Evolutionary conservation across 345 rosid species (phyloP).

Genomic region (Geranium brycei): DNA sequence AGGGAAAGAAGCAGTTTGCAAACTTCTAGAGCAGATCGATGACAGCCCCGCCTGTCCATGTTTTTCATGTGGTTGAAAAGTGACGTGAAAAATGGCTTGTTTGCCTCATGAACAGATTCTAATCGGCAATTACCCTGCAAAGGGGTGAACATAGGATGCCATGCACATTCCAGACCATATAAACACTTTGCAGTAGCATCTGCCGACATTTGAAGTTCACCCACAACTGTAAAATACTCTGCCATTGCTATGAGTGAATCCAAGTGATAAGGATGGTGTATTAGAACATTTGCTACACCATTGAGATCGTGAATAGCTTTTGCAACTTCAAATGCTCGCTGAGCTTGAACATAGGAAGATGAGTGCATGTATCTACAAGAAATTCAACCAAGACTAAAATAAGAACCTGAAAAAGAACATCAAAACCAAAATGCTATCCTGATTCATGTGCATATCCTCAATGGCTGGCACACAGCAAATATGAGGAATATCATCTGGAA

Average conservation of each 20-base stretch:
- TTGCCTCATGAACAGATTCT: constrained; percentile 57
- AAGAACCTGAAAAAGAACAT: constrained; percentile 1
- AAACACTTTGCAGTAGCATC: constrained; percentile 71
- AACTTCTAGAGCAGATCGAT: constrained; percentile 78
- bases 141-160: constrained; percentile 76
- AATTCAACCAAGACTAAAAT: neutral
- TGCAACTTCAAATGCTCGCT: constrained; percentile 66
- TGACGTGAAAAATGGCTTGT: constrained; percentile 60
- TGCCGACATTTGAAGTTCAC: constrained; percentile 79
- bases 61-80: constrained; percentile 80
- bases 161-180: constrained; percentile 77
- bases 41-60: constrained; percentile 86
- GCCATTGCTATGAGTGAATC: constrained; percentile 92
- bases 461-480: too few relatives aligned
- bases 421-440: constrained; percentile 1
- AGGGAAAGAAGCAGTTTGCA: constrained; percentile 75
- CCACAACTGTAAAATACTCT: constrained; percentile 68
- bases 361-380: constrained; percentile 42
- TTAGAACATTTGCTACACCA: constrained; percentile 54
- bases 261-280: constrained; percentile 63
- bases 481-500: too few relatives aligned
- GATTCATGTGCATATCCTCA: neutral
- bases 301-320: constrained; percentile 78
- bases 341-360: constrained; percentile 56
- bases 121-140: constrained; percentile 62